Evolutionary conservation across 2,329 filamentous ascomycete genomes (phyloP), one percentile per base, ranked within the genome.

Genomic region (Ramularia collo-cygni): DNA sequence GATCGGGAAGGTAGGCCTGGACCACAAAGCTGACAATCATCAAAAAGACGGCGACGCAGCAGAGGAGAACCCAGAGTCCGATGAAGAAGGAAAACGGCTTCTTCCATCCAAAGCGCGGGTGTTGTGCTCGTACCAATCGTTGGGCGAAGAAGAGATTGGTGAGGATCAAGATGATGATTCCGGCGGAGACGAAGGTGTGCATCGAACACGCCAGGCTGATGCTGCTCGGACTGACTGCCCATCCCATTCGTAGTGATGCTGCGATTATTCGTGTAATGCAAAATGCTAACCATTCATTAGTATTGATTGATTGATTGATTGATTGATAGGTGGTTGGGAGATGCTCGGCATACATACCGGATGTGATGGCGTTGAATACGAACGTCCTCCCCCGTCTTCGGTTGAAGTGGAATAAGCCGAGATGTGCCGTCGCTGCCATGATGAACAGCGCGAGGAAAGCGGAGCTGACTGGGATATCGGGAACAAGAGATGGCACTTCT

Each of bases 111-210:
- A 86, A 58, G 2, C 60, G 57, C 0, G 85, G 85, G 55, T 89
- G 83, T 32, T 77, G 75, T 4, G 83, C 82, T 38, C 87, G 75
- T 13, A 92, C 62, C 17, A 94, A 71, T 32, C 87, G 79, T 62
- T 87, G 84, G 0, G 81, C 65, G 57, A 89, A 85, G 54, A 92
- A 66, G 29, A 93, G 64, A 64, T 94, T 92, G 62, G 87, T 67
- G 53, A 90, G 65, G 62, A 85, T 90, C 17, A 93, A 67, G 6
- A 93, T 62, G 24, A 93, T 59, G 12, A 88, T 78, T 29, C 85
- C 86, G 0, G 83, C 80, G 31, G 79, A 76, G 42, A 85, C 76
- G 53, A 92, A 79, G 55, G 92, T 75, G 48, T 71, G 70, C 3
- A 83, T 76, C 0, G 75, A 74, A 35, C 79, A 74, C 2, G 67